Base-by-base conservation (phyloP, 2,329 filamentous ascomycete genomes). In the Microascus cirrosus region DNA sequence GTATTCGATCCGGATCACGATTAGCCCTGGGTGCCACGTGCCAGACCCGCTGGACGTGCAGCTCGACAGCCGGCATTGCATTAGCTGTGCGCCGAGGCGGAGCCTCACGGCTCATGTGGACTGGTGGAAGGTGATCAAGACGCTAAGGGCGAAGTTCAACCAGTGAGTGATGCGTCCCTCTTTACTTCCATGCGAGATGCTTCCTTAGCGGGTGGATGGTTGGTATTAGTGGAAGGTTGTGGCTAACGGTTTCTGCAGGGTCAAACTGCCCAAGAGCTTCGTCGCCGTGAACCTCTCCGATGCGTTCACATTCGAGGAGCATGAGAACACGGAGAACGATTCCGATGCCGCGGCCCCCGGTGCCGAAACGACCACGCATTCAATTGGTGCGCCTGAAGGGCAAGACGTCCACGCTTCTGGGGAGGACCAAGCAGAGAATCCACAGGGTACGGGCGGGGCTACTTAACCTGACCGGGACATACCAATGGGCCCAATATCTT, bases 61-160 rank as follows among this genome's bases (percentile, higher is more conserved):
- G 74, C 83, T 99, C 32, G 94, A 99, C 71, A 94, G 89, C 65
- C 90, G 94, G 65, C 94, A 99, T 70, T 95, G 91, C 70, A 99
- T 99, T 65, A 92, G 93, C 48, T 95, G 89, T 69, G 90, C 93
- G 7, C 91, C 90, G n/a, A 80, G 92, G 62, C 81, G 94, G 61
- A 95, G 90, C 68, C 75, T 99, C 65, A 97, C 93, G 2, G 83
- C 89, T 2, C 95, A 99, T 72, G 85, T 85, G 42, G 90, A 99
- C 70, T 99, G 94, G 93, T 93, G 95, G 73, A 84, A 93, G 65
- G 89, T 99, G n/a, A 89, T 99, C 63, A 92, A 96, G 73, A 97
- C 92, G 1, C 76, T 99, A 62, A 84, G 92, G 63, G 93, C 89
- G 55, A 97, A 96, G 67, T 97, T 99, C 68, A 89, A 96, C 68